Evolutionary conservation across 2,329 filamentous ascomycete species (phyloP).

Genomic region (Clarireedia hainanense): DNA sequence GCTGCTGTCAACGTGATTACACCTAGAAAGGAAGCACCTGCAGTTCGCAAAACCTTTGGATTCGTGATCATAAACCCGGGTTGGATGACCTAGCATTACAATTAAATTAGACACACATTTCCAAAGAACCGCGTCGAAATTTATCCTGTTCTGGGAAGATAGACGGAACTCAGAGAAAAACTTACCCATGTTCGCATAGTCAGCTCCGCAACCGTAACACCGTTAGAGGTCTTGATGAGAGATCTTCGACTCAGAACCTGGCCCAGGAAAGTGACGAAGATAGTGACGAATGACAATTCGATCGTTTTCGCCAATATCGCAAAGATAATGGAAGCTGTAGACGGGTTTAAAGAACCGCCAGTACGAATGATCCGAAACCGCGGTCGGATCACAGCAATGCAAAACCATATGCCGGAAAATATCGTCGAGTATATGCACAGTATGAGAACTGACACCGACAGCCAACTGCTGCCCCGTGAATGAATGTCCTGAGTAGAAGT

Average conservation of each 20-base stretch:
- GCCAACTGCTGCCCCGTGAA: slow-evolving; percentile 33
- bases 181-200: slow-evolving; percentile 62
- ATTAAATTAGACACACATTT: background rate
- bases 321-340: slow-evolving; percentile 60
- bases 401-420: slow-evolving; percentile 59
- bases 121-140: too few species aligned
- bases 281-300: slow-evolving; percentile 69
- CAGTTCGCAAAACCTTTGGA: slow-evolving; percentile 56
- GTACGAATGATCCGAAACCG: slow-evolving; percentile 50
- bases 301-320: slow-evolving; percentile 67
- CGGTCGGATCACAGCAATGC: slow-evolving; percentile 53
- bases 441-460: slow-evolving; percentile 39
- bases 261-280: slow-evolving; percentile 67
- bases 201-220: slow-evolving; percentile 69
- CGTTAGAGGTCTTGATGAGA: slow-evolving; percentile 49
- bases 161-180: background rate
- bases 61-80: slow-evolving; percentile 67
- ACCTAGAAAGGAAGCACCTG: slow-evolving; percentile 56
- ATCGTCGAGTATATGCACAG: slow-evolving; percentile 56
- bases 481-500: slow-evolving; percentile 20
- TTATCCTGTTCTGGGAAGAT: too few species aligned
- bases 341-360: slow-evolving; percentile 44
- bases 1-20: slow-evolving; percentile 56
- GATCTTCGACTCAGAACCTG: slow-evolving; percentile 67
- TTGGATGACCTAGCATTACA: slow-evolving; percentile 49